phyloP scores from a whole-genome alignment of 2,329 filamentous ascomycete species.

The Penicillium sp. region DNA sequence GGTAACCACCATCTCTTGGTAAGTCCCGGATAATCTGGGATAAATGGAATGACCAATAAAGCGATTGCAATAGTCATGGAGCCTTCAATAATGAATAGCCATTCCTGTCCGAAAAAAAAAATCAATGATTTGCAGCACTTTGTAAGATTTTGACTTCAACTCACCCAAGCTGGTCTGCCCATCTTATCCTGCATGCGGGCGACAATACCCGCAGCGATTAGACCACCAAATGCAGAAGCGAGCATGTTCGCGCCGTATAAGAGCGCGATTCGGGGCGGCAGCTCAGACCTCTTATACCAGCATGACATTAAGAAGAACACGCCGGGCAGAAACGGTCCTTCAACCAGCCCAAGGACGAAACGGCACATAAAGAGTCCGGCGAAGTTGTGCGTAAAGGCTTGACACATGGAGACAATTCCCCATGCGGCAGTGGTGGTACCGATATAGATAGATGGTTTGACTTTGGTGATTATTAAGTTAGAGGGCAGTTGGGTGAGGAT shows the following conservation, averaged over 20 bases:
- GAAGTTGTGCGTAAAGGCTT: constrained; percentile 54
- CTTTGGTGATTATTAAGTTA: constrained; percentile 52
- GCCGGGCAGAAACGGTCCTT: constrained; percentile 59
- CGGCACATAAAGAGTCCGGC: constrained; percentile 55
- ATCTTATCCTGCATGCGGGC: constrained; percentile 10
- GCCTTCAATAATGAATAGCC: constrained; percentile 29
- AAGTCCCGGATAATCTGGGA: constrained; percentile 10
- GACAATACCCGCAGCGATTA: constrained; percentile 18
- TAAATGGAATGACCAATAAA: constrained; percentile 9
- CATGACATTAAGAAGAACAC: constrained; percentile 38
- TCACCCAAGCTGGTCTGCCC: constrained; percentile 14
- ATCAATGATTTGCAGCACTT: neutral
- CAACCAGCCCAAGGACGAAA: constrained; percentile 62
- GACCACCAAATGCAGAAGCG: constrained; percentile 14
- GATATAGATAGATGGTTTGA: constrained; percentile 53
- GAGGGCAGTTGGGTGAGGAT: constrained; percentile 40
- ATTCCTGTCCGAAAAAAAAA: constrained; percentile 6
- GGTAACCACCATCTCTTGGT: constrained; percentile 12
- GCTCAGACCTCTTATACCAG: constrained; percentile 41
- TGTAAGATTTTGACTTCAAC: neutral
- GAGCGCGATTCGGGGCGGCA: constrained; percentile 20
- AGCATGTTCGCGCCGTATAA: constrained; percentile 22
- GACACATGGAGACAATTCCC: constrained; percentile 60
- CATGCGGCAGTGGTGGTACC: constrained; percentile 57
- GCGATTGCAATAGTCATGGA: constrained; percentile 18